Base-by-base conservation (phyloP, 331 rosid genomes). In the Stylosanthes scabra region DNA sequence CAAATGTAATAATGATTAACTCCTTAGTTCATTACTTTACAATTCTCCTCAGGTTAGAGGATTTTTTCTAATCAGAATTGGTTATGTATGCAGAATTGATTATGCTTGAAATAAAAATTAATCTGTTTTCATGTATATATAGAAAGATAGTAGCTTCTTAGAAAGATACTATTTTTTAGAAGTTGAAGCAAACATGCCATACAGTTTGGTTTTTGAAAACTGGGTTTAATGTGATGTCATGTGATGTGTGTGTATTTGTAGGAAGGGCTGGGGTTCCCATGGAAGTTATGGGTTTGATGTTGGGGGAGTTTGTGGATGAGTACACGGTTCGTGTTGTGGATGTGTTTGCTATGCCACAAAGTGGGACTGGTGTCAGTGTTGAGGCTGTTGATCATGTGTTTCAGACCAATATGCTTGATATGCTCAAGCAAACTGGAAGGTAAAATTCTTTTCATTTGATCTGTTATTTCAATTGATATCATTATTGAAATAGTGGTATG, bases 261-360 rank as follows among this genome's bases (percentile, higher is more conserved):
- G 98, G 98, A 13, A 86, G 98, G 27, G 98, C 97, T 41, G 98
- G 98, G 34, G 98, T 94, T 27, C 98, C 98, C 2, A 94, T 94
- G 98, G 98, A 93, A 52, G 97, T 93, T 39, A 93, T 93, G 98
- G 98, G 98, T 7, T 80, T 94, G 91, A 91, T 94, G 98, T 74
- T 94, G 59, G 98, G 98, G 58, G 97, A 94, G 71, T 94, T 94
- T 70, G 95, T 91, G 12, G 98, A 94, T 47, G 97, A 89, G 74
- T 93, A 93, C 75, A 93, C 98, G 1, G 98, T 93, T 3, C 96
- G 96, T 1, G 98, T 91, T 44, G 97, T 93, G 2, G 98, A 93
- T 80, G 98, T 93, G 9, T 93, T 91, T 74, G 98, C 98, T 0
- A 93, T 93, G 98, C 98, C 98, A 0, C 98, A 93, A 82, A 93